Evolutionary conservation across 306 rosid genomes (phyloP).

Genomic region (Cucurbita maxima): DNA sequence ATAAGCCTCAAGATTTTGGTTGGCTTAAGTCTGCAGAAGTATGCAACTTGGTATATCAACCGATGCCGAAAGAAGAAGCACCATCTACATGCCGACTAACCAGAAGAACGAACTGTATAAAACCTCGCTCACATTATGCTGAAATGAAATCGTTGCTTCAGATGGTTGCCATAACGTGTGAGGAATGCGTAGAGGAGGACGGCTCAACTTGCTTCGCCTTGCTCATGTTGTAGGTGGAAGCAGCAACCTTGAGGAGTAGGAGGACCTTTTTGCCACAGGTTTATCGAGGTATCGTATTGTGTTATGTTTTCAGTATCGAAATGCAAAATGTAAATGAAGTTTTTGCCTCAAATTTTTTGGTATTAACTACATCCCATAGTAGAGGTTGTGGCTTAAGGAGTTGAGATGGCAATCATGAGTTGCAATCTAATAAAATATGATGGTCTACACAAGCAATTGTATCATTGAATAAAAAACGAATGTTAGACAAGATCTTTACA

Average conservation of each 20-base stretch:
- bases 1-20: conserved; percentile 83
- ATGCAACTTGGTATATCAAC: conserved; percentile 74
- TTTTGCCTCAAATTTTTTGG: not conserved
- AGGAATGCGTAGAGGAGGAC: not conserved
- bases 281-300: not conserved
- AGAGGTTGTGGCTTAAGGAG: not conserved
- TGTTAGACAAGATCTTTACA: not conserved
- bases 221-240: not conserved
- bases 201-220: not conserved
- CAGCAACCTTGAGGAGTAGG: not conserved
- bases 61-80: conserved; percentile 66
- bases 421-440: not conserved
- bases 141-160: not conserved
- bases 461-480: not conserved
- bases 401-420: not conserved
- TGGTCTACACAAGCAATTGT: not conserved
- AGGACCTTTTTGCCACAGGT: conserved; percentile 3
- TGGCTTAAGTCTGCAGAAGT: conserved; percentile 62
- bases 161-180: not conserved
- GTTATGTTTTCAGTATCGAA: not conserved
- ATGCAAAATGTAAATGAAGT: not conserved
- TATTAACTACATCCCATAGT: not conserved
- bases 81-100: conserved; percentile 69
- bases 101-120: not conserved
- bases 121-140: not conserved